These are phyloP conservation scores for Ogataea philodendri DNA, from an alignment of 805 yeast species.

Conservation along the genomic window DNA sequence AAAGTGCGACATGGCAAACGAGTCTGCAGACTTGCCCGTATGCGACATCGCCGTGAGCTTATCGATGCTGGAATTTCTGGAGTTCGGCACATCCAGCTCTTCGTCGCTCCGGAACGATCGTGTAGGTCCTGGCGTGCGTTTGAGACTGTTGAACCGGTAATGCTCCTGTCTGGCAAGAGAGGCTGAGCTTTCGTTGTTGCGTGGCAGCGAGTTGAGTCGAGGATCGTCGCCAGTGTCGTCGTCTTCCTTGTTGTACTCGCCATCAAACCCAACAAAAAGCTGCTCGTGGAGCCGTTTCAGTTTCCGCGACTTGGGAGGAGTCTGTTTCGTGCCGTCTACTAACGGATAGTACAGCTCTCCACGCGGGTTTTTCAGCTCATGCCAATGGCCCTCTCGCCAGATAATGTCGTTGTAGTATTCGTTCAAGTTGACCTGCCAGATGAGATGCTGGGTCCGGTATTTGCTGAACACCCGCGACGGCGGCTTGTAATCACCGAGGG, in stretches of 20 bases:
- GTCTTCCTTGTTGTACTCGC: constrained; percentile 25
- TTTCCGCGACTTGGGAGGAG: constrained; percentile 9
- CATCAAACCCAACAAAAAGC: constrained; percentile 29
- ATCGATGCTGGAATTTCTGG: constrained; percentile 14
- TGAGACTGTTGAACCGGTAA: constrained; percentile 22
- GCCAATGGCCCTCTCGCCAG: constrained; percentile 60
- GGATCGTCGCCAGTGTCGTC: constrained; percentile 19
- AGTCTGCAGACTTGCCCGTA: constrained; percentile 13
- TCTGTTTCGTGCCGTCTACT: constrained; percentile 4
- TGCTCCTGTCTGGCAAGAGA: constrained; percentile 29
- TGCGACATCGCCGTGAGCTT: constrained; percentile 2
- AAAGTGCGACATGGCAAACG: constrained; percentile 8
- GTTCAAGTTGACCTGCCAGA: constrained; percentile 64
- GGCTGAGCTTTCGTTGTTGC: constrained; percentile 27
- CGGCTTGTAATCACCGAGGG: constrained; percentile 51
- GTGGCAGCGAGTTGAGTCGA: constrained; percentile 23
- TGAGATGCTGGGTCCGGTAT: constrained; percentile 41
- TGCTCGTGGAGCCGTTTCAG: constrained; percentile 27
- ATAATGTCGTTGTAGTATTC: constrained; percentile 56
- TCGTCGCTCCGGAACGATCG: constrained; percentile 18
- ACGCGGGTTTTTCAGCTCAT: constrained; percentile 43
- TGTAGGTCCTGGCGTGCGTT: constrained; percentile 17
- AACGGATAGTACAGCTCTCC: constrained; percentile 55
- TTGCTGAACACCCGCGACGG: constrained; percentile 63
- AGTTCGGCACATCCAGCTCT: constrained; percentile 7